Evolutionary conservation across 2,329 filamentous ascomycete species (phyloP).

Genomic region (Monosporascus sp.): DNA sequence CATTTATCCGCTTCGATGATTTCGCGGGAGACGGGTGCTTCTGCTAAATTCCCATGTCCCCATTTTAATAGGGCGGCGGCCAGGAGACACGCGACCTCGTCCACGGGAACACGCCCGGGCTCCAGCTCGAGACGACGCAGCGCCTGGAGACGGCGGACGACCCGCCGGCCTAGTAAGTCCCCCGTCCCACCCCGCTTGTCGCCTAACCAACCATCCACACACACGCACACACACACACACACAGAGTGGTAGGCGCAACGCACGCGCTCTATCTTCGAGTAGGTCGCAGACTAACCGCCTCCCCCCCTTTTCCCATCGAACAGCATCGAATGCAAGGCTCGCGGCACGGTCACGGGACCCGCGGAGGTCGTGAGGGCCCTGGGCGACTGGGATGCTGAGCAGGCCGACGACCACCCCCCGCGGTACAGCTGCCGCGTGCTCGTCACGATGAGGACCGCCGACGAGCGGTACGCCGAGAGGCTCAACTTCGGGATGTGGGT

Average conservation of each 20-base stretch:
- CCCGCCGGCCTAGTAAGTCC: conserved; percentile 21
- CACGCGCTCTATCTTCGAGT: too few species aligned
- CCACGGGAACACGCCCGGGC: conserved; percentile 15
- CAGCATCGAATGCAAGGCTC: conserved; percentile 25
- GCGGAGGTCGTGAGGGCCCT: conserved; percentile 17
- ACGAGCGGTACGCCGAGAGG: conserved; percentile 23
- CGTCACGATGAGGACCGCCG: conserved; percentile 25
- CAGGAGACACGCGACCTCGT: conserved; percentile 21
- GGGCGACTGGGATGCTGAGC: conserved; percentile 10
- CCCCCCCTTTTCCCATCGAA: neutral
- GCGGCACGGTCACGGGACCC: conserved; percentile 18
- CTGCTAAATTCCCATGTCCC: neutral
- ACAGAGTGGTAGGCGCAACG: too few species aligned
- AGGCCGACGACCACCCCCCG: conserved; percentile 14
- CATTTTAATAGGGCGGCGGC: conserved; percentile 16
- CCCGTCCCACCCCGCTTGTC: neutral
- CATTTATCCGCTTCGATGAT: neutral
- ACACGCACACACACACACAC: too few species aligned
- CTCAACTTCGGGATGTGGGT: conserved; percentile 25
- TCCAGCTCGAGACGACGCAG: conserved; percentile 21
- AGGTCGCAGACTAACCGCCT: too few species aligned
- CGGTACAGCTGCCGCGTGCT: conserved; percentile 19
- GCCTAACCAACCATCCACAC: too few species aligned
- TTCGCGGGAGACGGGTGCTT: too few species aligned
- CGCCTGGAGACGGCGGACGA: conserved; percentile 21